Conservation (phyloP, 2,329 filamentous ascomycete genomes). For the Aspergillus fructus region DNA sequence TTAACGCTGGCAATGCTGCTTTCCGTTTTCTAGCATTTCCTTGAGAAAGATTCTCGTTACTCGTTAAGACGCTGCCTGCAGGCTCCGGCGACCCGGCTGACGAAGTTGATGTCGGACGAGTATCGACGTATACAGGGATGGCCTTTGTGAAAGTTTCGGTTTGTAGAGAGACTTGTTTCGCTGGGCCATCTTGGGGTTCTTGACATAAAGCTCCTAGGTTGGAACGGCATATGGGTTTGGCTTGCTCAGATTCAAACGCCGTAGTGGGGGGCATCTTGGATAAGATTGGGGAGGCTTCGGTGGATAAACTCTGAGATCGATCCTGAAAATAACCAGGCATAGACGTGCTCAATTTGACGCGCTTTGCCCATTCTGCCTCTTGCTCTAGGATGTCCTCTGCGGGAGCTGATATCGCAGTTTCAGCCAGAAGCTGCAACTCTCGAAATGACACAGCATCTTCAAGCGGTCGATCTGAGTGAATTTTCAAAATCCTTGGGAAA, state of each 20-base stretch:
- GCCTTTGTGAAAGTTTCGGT: neutral
- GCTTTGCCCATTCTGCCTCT: slow-evolving; percentile 60
- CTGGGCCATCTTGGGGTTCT: neutral
- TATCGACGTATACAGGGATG: slow-evolving; percentile 25
- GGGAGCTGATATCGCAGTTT: slow-evolving; percentile 53
- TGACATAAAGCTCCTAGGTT: neutral
- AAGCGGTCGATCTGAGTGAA: slow-evolving; percentile 73
- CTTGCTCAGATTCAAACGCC: neutral
- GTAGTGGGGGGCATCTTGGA: neutral
- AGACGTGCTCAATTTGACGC: slow-evolving; percentile 54
- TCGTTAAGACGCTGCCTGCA: slow-evolving; percentile 14
- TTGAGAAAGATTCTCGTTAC: slow-evolving; percentile 23
- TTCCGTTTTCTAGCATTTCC: slow-evolving; percentile 12
- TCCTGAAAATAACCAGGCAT: slow-evolving; percentile 34
- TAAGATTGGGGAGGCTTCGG: slow-evolving; percentile 19
- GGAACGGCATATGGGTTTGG: neutral
- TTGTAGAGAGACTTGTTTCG: neutral
- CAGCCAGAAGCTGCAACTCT: slow-evolving; percentile 68
- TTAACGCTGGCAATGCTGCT: neutral
- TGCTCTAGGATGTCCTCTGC: slow-evolving; percentile 60
- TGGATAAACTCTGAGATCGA: slow-evolving; percentile 25
- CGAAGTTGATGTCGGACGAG: neutral
- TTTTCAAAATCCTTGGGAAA: slow-evolving; percentile 73
- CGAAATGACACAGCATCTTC: slow-evolving; percentile 67
- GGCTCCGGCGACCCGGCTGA: neutral